phyloP scores from a whole-genome alignment of 2,329 filamentous ascomycete species.

The Verticillium zaregamsianum region DNA sequence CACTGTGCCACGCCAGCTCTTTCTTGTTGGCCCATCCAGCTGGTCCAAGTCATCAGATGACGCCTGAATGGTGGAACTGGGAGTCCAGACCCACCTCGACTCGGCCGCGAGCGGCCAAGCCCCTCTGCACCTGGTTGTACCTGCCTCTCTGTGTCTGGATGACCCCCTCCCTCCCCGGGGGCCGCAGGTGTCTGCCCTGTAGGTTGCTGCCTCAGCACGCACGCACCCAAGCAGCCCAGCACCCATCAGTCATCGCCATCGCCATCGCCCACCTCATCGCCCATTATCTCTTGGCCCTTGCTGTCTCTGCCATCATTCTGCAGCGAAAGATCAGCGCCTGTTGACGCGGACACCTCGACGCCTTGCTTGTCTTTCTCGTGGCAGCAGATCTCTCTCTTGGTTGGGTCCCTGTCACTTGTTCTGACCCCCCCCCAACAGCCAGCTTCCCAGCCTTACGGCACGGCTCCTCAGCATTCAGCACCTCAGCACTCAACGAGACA shows the following conservation, averaged over 20 bases:
- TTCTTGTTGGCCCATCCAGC: background rate
- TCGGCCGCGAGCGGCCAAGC: background rate
- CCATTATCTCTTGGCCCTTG: background rate
- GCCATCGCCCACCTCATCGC: background rate
- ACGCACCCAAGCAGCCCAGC: background rate
- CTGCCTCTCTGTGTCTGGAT: background rate
- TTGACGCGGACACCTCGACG: background rate
- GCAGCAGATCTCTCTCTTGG: background rate
- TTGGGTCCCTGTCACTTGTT: background rate
- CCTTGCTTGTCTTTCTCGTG: background rate
- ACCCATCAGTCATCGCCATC: background rate
- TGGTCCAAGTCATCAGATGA: background rate
- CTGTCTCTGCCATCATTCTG: background rate
- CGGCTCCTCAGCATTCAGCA: background rate
- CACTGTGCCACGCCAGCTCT: background rate
- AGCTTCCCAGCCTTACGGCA: background rate
- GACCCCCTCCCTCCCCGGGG: background rate
- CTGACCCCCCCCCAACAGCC: background rate
- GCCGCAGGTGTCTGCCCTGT: background rate
- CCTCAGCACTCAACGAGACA: background rate
- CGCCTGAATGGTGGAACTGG: background rate
- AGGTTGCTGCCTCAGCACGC: background rate
- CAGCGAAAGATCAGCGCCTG: background rate
- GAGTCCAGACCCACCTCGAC: background rate
- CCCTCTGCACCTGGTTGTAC: background rate